Percentiles rank a stretch among this genome's conserved stretches.
Conservation (phyloP, 176 grass and related monocot species). For the maize (Zea mays) region DNA sequence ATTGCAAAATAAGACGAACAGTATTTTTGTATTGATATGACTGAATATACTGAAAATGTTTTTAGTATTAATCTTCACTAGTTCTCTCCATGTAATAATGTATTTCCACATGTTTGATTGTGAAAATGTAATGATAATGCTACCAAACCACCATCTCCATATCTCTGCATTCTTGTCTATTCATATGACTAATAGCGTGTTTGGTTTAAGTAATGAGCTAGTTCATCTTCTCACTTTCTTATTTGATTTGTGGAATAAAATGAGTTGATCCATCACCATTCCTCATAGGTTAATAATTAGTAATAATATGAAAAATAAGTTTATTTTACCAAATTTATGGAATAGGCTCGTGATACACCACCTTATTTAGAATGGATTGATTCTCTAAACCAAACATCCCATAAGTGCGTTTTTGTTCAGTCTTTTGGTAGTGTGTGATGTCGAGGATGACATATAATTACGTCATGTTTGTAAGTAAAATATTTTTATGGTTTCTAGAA, state of each 20-base stretch:
- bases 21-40: not conserved
- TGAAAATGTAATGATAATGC: not conserved
- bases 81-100: not conserved
- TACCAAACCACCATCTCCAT: not conserved
- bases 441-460: not conserved
- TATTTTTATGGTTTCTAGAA: too few species aligned
- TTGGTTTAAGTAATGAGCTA: too few species aligned
- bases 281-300: too few species aligned
- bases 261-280: too few species aligned
- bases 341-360: too few species aligned
- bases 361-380: too few species aligned
- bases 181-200: not conserved
- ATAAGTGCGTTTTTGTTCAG: not conserved
- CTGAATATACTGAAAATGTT: not conserved
- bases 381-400: not conserved
- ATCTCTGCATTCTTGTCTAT: not conserved
- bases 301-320: too few species aligned
- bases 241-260: too few species aligned
- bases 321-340: too few species aligned
- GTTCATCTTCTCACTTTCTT: too few species aligned
- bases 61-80: not conserved
- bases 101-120: not conserved
- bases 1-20: not conserved
- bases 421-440: not conserved
- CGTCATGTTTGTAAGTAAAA: too few species aligned